Evolutionary conservation across 495 filamentous ascomycete species (phyloP), one percentile per base, ranked within the genome.

Genomic region (Sordaria brevicollis): DNA sequence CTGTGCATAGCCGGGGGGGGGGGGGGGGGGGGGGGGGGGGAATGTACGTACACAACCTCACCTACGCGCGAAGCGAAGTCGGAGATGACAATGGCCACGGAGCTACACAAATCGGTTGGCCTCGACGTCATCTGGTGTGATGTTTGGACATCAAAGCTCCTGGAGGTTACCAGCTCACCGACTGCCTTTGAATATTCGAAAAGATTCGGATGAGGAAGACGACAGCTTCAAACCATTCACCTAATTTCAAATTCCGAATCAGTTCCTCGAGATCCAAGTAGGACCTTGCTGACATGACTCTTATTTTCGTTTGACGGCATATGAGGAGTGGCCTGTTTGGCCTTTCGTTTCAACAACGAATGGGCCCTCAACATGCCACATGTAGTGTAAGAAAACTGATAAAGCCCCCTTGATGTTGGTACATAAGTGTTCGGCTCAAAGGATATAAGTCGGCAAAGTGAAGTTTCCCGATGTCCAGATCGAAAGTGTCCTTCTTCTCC

Each of bases 381-480:
- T 31, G 25, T 36, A 9, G 35, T 62, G 29, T 6, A 13, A n/a
- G n/a, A n/a, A n/a, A 62, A 15, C 49, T 31, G 49, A 62, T 62
- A 62, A 57, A 57, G 13, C 49, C 49, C n/a, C 49, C 49, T 62
- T 62, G 25, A 62, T 31, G 25, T 31, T 62, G 49, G 25, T 25
- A n/a, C n/a, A n/a, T n/a, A n/a, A 13, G 21, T 31, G 49, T 31
- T n/a, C 49, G 49, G 21, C 8, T 62, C 13, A 62, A 31, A 17
- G 49, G 49, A 62, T 31, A 15, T 15, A 15, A 17, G 2, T 17
- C 43, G 21, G 36, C n/a, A n/a, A n/a, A 17, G 13, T 38, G 5
- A 17, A 57, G 17, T 34, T 33, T 49, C 71, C 69, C 29, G 33
- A 72, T 72, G 17, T 72, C 54, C 25, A 67, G 71, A 25, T 72